These are phyloP conservation scores for Candida maesae DNA, from an alignment of 805 yeast genomes.

Conservation along the genomic window DNA sequence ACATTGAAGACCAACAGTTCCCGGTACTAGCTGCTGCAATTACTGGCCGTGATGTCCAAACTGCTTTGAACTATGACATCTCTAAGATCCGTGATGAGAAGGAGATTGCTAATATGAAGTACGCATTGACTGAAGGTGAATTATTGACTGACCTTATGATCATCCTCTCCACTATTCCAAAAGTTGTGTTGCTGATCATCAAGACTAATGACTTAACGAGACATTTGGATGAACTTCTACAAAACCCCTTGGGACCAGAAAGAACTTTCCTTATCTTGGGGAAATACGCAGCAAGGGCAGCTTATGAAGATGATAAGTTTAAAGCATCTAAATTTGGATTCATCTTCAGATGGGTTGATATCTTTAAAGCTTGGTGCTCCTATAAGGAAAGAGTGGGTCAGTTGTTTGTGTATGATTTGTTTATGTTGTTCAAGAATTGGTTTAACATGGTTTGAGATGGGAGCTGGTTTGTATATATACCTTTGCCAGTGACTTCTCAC, in stretches of 20 bases:
- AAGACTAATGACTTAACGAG: slow-evolving; percentile 94
- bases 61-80: slow-evolving; percentile 65
- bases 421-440: slow-evolving; percentile 18
- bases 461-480: too few relatives aligned
- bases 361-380: slow-evolving; percentile 30
- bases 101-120: slow-evolving; percentile 69
- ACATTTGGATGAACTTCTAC: slow-evolving; percentile 76
- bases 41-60: slow-evolving; percentile 86
- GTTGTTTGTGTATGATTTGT: slow-evolving; percentile 18
- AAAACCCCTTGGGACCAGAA: slow-evolving; percentile 82
- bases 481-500: too few relatives aligned
- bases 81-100: slow-evolving; percentile 47
- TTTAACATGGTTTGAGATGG: slow-evolving; percentile 1
- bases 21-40: slow-evolving; percentile 88
- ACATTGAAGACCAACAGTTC: slow-evolving; percentile 72
- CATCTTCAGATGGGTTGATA: slow-evolving; percentile 5
- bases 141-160: slow-evolving; percentile 74
- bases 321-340: slow-evolving; percentile 1
- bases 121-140: slow-evolving; percentile 55
- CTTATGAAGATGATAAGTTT: slow-evolving; percentile 63
- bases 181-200: slow-evolving; percentile 77
- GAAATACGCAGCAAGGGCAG: slow-evolving; percentile 79
- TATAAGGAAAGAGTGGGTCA: slow-evolving; percentile 16
- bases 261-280: slow-evolving; percentile 88
- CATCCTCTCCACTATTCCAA: slow-evolving; percentile 74